Conservation (phyloP, 1,284 basidiomycete genomes). For the Trametes versicolor region DNA sequence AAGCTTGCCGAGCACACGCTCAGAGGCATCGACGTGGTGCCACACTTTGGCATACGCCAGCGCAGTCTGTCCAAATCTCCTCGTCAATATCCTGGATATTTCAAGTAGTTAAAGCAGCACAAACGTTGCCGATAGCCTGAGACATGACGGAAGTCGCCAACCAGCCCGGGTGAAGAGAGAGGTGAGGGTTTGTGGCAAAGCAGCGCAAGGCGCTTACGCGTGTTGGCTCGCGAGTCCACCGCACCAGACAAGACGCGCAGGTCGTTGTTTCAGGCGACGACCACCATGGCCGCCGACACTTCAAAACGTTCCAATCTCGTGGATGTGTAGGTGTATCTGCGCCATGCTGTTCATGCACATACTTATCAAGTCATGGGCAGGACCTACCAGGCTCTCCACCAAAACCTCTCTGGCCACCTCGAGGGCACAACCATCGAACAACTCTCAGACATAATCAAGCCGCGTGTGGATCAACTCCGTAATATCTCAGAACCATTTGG, state of each 20-base stretch:
- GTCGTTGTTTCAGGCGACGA: slow-evolving; percentile 33
- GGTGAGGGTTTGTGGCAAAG: slow-evolving; percentile 31
- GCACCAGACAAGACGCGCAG: slow-evolving; percentile 28
- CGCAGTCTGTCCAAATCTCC: slow-evolving; percentile 71
- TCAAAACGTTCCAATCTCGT: slow-evolving; percentile 62
- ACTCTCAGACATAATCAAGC: slow-evolving; percentile 62
- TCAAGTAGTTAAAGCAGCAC: slow-evolving; percentile 30
- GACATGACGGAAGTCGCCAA: slow-evolving; percentile 54
- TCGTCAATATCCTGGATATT: slow-evolving; percentile 5
- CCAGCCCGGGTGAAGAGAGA: slow-evolving; percentile 10
- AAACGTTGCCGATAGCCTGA: slow-evolving; percentile 74
- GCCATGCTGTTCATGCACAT: no score
- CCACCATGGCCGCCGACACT: slow-evolving; percentile 53
- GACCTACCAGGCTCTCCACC: slow-evolving; percentile 73
- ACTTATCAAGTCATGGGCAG: slow-evolving; percentile 45
- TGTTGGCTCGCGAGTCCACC: slow-evolving; percentile 23
- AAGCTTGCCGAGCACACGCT: slow-evolving; percentile 91
- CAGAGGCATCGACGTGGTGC: slow-evolving; percentile 95
- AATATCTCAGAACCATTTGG: slow-evolving; percentile 71
- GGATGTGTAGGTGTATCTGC: slow-evolving; percentile 57
- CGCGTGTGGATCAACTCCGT: slow-evolving; percentile 65
- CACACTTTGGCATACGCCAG: slow-evolving; percentile 94
- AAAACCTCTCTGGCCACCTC: slow-evolving; percentile 63
- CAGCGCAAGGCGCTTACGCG: slow-evolving; percentile 16
- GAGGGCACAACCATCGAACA: slow-evolving; percentile 67